Evolutionary conservation across 148 eudicot species (phyloP), one percentile per base, ranked within the genome.

Genomic region (Mesembryanthemum crystallinum): DNA sequence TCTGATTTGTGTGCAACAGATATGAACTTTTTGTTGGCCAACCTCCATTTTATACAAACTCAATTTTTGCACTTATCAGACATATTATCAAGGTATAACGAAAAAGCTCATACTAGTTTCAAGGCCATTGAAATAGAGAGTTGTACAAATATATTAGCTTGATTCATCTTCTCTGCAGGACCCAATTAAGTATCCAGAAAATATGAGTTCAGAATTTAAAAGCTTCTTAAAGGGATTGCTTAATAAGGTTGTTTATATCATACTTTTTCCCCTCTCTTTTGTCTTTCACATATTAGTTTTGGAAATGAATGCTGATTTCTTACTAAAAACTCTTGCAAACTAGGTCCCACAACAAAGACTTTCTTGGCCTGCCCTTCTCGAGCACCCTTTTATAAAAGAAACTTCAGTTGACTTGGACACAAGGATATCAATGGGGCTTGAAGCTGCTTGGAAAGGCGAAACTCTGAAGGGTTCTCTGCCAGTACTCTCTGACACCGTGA

Each of bases 11-110:
- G 49, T 75, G 73, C 69, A 76, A 67, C 97, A 96, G 99, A 87
- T 96, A 91, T 64, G 99, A 96, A 76, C 92, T 96, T 27, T 96
- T 89, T 87, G 98, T 92, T 72, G 99, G 99, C 59, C 97, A 92
- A 68, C 99, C 99, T 81, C 99, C 99, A 65, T 96, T 96, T 63
- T 96, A 96, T 80, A 96, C 99, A 33, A 96, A 92, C 78, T 91
- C 99, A 62, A 95, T 96, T 15, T 96, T 89, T 87, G 91, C 92
- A 75, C 98, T 96, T 60, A 89, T 96, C 76, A 82, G 94, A 42
- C 99, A 92, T 79, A 96, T 96, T 73, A 85, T 92, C 75, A 96
- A 91, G 99, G 99, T 96, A 85, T n/a, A n/a, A n/a, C 61, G 69
- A 10, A 24, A 23, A 64, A 49, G 43, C 62, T 83, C 45, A 21